phyloP scores from a whole-genome alignment of 306 rosid species.

The cucumber (Cucumis sativus) region Cucumber_9930_V3 NC_026658.2:20752001-20752500 shows the following conservation, averaged over 20 bases:
- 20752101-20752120: background rate
- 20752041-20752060: background rate
- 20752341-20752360: too few relatives aligned
- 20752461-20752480: too few relatives aligned
- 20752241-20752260: too few relatives aligned
- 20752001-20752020: background rate
- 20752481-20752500: too few relatives aligned
- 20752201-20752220: constrained; percentile 29
- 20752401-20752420: too few relatives aligned
- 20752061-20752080: background rate
- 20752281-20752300: background rate
- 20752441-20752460: too few relatives aligned
- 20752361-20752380: too few relatives aligned
- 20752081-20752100: background rate
- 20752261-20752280: too few relatives aligned
- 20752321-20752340: too few relatives aligned
- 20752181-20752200: constrained; percentile 33
- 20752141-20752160: background rate
- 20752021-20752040: background rate
- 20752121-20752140: too few relatives aligned
- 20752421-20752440: too few relatives aligned
- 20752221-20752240: constrained; percentile 17
- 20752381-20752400: too few relatives aligned
- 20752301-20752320: background rate
- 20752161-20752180: constrained; percentile 35